Base-by-base conservation (phyloP, 2,329 filamentous ascomycete species). In the Penicillium sumatraense region DNA sequence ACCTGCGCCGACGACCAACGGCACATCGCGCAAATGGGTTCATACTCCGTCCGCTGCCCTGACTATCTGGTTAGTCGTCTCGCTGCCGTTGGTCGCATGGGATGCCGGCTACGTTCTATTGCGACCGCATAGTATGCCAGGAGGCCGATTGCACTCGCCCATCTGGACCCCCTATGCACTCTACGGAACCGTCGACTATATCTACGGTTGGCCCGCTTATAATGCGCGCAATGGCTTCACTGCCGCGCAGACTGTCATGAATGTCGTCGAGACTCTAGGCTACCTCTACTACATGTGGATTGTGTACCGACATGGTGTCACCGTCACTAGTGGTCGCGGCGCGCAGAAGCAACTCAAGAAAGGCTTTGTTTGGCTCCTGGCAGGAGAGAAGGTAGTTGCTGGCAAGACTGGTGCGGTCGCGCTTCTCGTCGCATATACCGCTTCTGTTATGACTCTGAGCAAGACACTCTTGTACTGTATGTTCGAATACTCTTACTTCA, bases 71-170 rank as follows among this genome's bases (percentile, higher is more conserved):
- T 81, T 96, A 23, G 74, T 81, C 55, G 60, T 93, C 58, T 92
- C 89, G 18, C 76, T 95, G 14, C 90, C 90, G 1, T 82, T 96
- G 57, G 90, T 96, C 46, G 68, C 85, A 48, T 96, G 92, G 92
- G 92, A 96, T 76, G 84, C 84, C 26, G 78, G 80, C 54, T 96
- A 96, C 77, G 86, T 96, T 35, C 79, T 96, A 44, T 78, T 90
- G 51, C 89, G 92, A 18, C 92, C 92, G 26, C 84, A 88, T 73
- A 89, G 86, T 54, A 95, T 96, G 89, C 85, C 87, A 0, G 90
- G 90, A 63, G 91, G 91, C 14, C 75, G 74, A 44, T 78, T 89
- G 49, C 90, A 96, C 77, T 81, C 77, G 64, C 89, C 89, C 1
- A 66, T 96, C 38, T 96, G 85, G 83, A 78, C 76, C 26, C 91